Evolutionary conservation across 352 stramenopile genomes (phyloP), one percentile per base, ranked within the genome.

Genomic region (Globisporangium nodosum): DNA sequence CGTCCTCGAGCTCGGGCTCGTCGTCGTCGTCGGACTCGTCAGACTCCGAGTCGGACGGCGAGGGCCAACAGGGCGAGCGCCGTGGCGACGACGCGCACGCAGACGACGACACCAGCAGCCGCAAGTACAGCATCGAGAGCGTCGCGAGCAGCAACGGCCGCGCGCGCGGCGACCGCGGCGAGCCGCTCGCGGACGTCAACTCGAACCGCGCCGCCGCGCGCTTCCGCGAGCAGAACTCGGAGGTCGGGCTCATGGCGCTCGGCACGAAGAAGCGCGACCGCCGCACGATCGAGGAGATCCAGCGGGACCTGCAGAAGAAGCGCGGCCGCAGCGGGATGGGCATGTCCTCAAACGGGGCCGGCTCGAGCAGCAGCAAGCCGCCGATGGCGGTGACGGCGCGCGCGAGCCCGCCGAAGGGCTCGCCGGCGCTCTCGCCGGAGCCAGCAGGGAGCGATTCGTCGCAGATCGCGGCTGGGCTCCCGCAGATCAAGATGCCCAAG

Each of bases 231-330:
- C 63, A 87, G 49, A 79, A 72, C 54, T 71, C 78, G 30, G 61
- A 66, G 52, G 64, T 66, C 3, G 73, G 66, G 6, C 64, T 94
- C 63, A 91, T 90, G 76, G 69, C 85, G n/a, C 66, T 94, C 9
- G 81, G 81, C 47, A 94, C 85, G 16, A 88, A 87, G 63, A 94
- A 93, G 60, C 69, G 85, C 48, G 85, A 94, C 52, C 81, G 85
- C 56, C 82, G 85, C 21, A 92, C 85, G n/a, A 94, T 94, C 56
- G 85, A 94, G 49, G 81, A 94, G 62, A 94, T 94, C 54, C 85
- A 94, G 56, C 69, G 81, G 52, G 85, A 94, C 56, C 58, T 94
- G 21, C 65, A 81, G 49, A 87, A 78, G 56, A 93, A 88, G 54
- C 72, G 79, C 7, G 68, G 69, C 13, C 47, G 47, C 12, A 48